These are phyloP conservation scores for Salix suchowensis DNA, from an alignment of 345 rosid genomes.

Conservation along the genomic window DNA sequence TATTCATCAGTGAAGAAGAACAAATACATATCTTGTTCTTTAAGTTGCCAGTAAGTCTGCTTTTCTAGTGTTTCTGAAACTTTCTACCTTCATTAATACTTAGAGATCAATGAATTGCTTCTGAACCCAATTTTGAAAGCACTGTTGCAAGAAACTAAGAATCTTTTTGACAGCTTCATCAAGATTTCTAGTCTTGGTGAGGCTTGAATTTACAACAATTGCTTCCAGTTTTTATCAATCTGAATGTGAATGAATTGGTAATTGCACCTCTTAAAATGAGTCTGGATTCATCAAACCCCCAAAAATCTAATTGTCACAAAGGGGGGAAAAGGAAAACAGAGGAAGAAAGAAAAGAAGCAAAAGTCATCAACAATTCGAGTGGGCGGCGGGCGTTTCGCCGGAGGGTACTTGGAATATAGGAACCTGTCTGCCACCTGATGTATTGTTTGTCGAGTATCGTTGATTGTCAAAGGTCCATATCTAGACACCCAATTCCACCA, in stretches of 20 bases:
- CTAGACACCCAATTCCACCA: background rate
- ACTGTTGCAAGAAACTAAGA: background rate
- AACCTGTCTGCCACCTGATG: background rate
- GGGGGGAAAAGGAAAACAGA: too few species aligned
- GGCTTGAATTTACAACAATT: background rate
- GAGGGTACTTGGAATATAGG: background rate
- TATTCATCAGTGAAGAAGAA: background rate
- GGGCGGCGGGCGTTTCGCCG: background rate
- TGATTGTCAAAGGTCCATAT: background rate
- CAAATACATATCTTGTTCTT: background rate
- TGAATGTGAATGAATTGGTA: too few species aligned
- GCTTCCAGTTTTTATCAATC: background rate
- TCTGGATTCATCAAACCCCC: background rate
- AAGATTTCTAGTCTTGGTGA: background rate
- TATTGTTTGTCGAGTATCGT: too few species aligned
- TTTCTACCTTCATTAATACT: background rate
- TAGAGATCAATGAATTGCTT: background rate
- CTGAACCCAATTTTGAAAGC: background rate
- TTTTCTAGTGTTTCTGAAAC: background rate
- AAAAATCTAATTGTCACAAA: background rate
- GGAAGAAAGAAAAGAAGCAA: too few species aligned
- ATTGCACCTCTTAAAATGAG: too few species aligned
- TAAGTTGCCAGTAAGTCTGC: background rate
- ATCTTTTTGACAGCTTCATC: background rate
- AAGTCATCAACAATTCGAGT: background rate